These are phyloP conservation scores for Schizonepeta tenuifolia DNA, from an alignment of 257 asterid species.

Conservation along the genomic window DNA sequence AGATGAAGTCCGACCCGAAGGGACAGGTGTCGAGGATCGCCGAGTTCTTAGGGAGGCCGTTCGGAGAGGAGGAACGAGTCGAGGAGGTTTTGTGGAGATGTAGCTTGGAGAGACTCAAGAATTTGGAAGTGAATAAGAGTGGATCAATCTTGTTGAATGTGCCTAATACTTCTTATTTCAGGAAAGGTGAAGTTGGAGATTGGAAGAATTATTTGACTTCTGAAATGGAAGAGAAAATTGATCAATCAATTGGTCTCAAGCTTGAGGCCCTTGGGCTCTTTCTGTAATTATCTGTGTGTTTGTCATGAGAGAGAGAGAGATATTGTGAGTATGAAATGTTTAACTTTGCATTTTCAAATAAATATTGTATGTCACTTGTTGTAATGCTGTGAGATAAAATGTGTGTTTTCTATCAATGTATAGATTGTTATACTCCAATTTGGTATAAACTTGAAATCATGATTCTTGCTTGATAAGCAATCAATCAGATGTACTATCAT, in stretches of 20 bases:
- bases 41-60: slow-evolving; percentile 18
- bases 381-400: too few relatives aligned
- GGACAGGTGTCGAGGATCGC: too few relatives aligned
- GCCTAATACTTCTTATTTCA: slow-evolving; percentile 8
- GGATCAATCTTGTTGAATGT: too few relatives aligned
- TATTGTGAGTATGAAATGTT: neutral
- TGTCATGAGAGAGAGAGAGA: too few relatives aligned
- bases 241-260: slow-evolving; percentile 10
- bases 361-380: neutral
- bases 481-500: too few relatives aligned
- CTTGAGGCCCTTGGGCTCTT: slow-evolving; percentile 10
- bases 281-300: too few relatives aligned
- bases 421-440: too few relatives aligned
- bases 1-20: too few relatives aligned
- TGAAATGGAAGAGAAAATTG: slow-evolving; percentile 10
- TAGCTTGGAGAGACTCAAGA: slow-evolving; percentile 28
- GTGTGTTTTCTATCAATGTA: neutral
- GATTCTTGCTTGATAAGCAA: too few relatives aligned
- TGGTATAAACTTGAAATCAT: too few relatives aligned
- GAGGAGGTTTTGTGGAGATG: slow-evolving; percentile 24
- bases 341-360: neutral
- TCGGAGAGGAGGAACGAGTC: neutral
- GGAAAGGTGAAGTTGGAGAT: slow-evolving; percentile 34
- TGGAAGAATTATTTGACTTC: slow-evolving; percentile 29
- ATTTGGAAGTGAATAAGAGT: slow-evolving; percentile 19